These are phyloP conservation scores for Lichenothelia convexa DNA, from an alignment of 495 filamentous ascomycete genomes.

Conservation along the genomic window DNA sequence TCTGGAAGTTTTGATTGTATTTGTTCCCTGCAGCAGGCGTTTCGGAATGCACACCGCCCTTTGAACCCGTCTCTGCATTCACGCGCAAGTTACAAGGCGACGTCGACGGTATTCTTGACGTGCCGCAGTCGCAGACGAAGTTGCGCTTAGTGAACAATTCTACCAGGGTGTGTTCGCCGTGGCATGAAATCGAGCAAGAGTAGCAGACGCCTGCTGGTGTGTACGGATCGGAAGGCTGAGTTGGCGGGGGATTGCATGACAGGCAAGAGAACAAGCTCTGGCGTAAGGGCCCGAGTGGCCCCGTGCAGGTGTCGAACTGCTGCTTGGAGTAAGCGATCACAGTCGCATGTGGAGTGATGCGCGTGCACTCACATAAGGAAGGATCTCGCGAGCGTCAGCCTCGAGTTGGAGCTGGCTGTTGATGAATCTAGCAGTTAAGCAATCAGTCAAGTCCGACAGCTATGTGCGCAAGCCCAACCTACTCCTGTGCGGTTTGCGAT, in stretches of 20 bases:
- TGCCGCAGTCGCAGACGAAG: constrained; percentile 95
- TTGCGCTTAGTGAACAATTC: constrained; percentile 92
- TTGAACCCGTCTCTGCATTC: constrained; percentile 50
- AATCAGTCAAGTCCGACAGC: too few species aligned
- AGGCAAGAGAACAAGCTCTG: constrained; percentile 79
- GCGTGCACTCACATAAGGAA: constrained; percentile 56
- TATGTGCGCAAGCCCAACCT: too few species aligned
- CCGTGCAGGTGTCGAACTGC: constrained; percentile 86
- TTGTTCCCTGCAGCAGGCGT: constrained; percentile 52
- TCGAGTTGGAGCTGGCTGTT: constrained; percentile 78
- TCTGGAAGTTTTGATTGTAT: constrained; percentile 90
- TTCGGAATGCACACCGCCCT: constrained; percentile 60
- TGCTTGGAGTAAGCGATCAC: constrained; percentile 17
- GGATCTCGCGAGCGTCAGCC: constrained; percentile 78
- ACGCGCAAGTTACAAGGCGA: constrained; percentile 62
- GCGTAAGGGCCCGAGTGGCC: constrained; percentile 65
- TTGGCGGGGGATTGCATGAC: constrained; percentile 73
- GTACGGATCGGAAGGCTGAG: constrained; percentile 39
- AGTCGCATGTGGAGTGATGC: background rate
- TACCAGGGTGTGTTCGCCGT: constrained; percentile 85
- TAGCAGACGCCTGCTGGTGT: constrained; percentile 80
- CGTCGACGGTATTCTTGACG: constrained; percentile 50
- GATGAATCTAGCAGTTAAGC: constrained; percentile 39
- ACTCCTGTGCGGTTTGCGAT: constrained; percentile 25
- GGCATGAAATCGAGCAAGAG: constrained; percentile 87